Evolutionary conservation across 2,329 filamentous ascomycete genomes (phyloP).

Genomic region (Pestalotiopsis sp.): DNA sequence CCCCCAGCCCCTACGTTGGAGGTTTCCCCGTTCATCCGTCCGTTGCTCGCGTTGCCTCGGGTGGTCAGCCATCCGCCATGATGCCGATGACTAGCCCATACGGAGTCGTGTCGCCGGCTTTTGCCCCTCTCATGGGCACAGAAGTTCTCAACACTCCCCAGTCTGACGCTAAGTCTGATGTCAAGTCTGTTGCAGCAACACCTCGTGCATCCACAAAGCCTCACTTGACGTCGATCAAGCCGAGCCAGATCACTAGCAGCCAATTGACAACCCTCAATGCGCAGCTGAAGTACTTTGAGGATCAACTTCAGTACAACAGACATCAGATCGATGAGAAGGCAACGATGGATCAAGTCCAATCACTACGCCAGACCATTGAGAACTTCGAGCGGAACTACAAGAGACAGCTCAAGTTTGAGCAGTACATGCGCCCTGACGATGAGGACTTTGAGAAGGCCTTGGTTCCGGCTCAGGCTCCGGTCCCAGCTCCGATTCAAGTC

Average conservation of each 20-base stretch:
- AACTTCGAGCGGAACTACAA: conserved; percentile 52
- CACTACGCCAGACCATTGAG: conserved; percentile 48
- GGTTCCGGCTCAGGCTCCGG: not conserved
- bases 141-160: not conserved
- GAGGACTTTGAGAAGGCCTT: conserved; percentile 26
- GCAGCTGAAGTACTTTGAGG: conserved; percentile 59
- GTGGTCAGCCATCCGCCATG: conserved; percentile 20
- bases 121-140: not conserved
- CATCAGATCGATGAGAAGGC: conserved; percentile 63
- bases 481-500: not conserved
- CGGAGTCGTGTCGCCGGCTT: conserved; percentile 13
- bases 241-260: conserved; percentile 63
- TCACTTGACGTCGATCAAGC: conserved; percentile 61
- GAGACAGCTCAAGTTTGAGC: conserved; percentile 49
- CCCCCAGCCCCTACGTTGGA: conserved; percentile 24
- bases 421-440: conserved; percentile 41
- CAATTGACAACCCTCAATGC: conserved; percentile 55
- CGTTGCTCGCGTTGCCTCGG: conserved; percentile 21
- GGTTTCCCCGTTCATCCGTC: conserved; percentile 20
- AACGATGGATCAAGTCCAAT: conserved; percentile 46
- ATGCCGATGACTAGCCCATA: conserved; percentile 19
- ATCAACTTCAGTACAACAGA: conserved; percentile 63
- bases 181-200: conserved; percentile 19
- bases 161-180: conserved; percentile 16
- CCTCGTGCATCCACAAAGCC: conserved; percentile 31